Evolutionary conservation across 148 eudicot species (phyloP), one percentile per base, ranked within the genome.

Genomic region (Vaccinium corymbosum): DNA sequence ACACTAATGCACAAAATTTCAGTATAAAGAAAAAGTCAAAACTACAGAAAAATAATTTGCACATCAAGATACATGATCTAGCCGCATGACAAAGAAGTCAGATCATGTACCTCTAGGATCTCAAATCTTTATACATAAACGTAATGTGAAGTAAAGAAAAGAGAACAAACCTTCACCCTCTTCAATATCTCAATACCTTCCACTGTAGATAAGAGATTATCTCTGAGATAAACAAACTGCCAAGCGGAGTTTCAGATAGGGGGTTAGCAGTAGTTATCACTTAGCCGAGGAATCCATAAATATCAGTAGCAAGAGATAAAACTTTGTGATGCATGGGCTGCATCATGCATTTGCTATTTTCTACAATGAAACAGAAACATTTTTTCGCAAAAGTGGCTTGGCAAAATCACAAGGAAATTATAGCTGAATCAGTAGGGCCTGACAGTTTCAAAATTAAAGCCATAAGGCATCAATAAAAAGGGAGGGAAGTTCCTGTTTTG

Each of bases 171-270:
- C 99, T 95, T 97, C 85, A 97, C 98, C 79, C 93, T 88, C 85
- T 87, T 91, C 88, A 97, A 89, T 86, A 92, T 88, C 88, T 97
- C 99, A 85, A 97, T 87, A 79, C 99, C 99, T 86, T 96, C 98
- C 72, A 96, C 85, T 29, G 95, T 86, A 51, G 99, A 90, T 84
- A 96, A 84, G 78, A 94, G 92, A 88, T 96, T 96, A 88, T 97
- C 99, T 85, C 99, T 91, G 84, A 95, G 95, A 90, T 97, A 97
- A 85, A 97, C 96, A 91, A 97, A 97, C 99, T 97, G 95, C 87
- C 85, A 90, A 74, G 81, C 80, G 79, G 57, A 85, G 76, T 78
- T 72, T 20, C 27, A n/a, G 42, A 81, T 14, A 88, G 80, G 57
- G 62, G 61, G 83, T 84, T 80, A 73, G 62, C 27, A 1, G 49